Percentiles rank a stretch among this genome's conserved stretches.
phyloP scores from a whole-genome alignment of 2,329 filamentous ascomycete species.

The Xylaria polymorpha region DNA sequence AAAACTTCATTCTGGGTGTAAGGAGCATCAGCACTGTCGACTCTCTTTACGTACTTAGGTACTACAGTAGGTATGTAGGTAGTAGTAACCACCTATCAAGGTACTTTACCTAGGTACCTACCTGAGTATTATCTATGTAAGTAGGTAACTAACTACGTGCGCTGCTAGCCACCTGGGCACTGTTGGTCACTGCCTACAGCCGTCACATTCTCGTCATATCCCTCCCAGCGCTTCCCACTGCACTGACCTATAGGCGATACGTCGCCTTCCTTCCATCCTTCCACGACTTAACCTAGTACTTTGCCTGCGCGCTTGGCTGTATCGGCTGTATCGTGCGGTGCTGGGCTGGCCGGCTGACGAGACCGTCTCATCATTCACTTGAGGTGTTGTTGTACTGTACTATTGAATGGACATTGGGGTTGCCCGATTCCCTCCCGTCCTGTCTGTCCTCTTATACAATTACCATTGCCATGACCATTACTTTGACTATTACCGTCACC shows the following conservation, averaged over 20 bases:
- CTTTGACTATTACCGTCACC: not conserved
- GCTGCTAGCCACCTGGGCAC: not conserved
- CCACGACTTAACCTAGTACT: not conserved
- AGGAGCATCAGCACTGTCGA: too few species aligned
- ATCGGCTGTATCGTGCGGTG: not conserved
- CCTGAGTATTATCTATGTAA: too few species aligned
- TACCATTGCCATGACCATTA: too few species aligned
- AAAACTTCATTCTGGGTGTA: too few species aligned
- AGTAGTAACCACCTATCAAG: too few species aligned
- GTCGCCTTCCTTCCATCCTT: constrained; percentile 11
- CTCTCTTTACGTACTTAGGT: too few species aligned
- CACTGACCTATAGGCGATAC: not conserved
- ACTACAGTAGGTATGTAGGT: too few species aligned
- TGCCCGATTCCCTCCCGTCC: not conserved
- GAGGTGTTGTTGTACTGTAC: too few species aligned
- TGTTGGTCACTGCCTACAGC: constrained; percentile 4
- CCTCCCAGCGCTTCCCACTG: too few species aligned
- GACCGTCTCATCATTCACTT: constrained; percentile 19
- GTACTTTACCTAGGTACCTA: too few species aligned
- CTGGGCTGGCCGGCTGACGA: constrained; percentile 18
- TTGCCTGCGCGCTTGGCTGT: not conserved
- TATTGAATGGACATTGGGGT: not conserved
- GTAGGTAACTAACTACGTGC: too few species aligned
- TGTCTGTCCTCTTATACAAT: not conserved
- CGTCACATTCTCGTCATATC: constrained; percentile 36